These are phyloP conservation scores for Backusella parvicylindrica DNA, from an alignment of 192 early-diverging fungal species.

Conservation along the genomic window DNA sequence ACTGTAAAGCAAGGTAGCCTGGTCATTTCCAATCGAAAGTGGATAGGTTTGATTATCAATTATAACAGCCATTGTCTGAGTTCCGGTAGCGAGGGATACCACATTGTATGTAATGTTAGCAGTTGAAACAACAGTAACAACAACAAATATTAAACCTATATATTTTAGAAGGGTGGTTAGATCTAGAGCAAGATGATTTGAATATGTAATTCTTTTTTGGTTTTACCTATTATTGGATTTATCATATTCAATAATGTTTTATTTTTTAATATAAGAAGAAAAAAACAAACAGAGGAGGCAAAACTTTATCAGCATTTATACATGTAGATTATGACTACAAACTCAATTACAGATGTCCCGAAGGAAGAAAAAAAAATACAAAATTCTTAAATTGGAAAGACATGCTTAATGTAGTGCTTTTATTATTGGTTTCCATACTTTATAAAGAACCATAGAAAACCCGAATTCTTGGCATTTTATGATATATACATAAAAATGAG, in stretches of 20 bases:
- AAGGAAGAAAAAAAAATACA: neutral
- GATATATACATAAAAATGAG: neutral
- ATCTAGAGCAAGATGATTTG: no score
- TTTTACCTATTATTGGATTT: neutral
- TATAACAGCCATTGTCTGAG: neutral
- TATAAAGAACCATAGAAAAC: neutral
- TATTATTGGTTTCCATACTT: neutral
- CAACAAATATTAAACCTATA: neutral
- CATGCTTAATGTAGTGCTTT: neutral
- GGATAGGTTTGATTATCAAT: neutral
- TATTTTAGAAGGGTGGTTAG: no score
- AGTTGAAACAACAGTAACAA: neutral
- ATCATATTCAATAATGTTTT: neutral
- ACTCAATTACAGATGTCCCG: neutral
- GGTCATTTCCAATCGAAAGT: neutral
- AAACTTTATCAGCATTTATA: neutral
- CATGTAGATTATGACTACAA: no score
- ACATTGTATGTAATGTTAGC: neutral
- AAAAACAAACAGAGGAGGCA: neutral
- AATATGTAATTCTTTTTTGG: no score
- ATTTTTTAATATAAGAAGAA: neutral
- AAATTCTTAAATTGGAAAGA: neutral
- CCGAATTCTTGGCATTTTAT: neutral
- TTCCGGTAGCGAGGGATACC: neutral
- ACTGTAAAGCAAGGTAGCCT: neutral